Percentiles rank a stretch among this genome's conserved stretches.
phyloP scores from a whole-genome alignment of 2,329 filamentous ascomycete genomes.

The Pseudocercospora fijiensis region DNA sequence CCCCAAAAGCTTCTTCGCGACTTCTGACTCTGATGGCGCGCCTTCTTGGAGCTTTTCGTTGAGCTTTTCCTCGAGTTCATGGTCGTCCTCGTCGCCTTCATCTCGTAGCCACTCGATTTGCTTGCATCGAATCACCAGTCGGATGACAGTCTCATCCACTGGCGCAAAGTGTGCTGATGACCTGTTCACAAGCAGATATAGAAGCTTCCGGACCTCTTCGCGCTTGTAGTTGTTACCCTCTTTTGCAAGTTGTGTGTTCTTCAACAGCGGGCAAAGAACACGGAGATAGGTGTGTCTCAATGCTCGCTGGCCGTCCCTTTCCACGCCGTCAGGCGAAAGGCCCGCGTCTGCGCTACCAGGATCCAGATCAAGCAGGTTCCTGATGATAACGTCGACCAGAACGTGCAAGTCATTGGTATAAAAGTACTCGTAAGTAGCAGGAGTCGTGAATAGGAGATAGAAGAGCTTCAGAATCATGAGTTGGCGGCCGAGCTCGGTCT shows the following conservation, averaged over 20 bases:
- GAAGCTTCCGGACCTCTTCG: conserved; percentile 74
- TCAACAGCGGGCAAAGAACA: conserved; percentile 84
- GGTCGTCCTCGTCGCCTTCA: conserved; percentile 33
- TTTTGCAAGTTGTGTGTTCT: conserved; percentile 83
- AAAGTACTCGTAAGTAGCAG: conserved; percentile 92
- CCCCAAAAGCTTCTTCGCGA: conserved; percentile 60
- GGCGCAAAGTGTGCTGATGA: conserved; percentile 68
- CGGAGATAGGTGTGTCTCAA: conserved; percentile 92
- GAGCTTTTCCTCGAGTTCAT: conserved; percentile 29
- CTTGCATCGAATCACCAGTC: conserved; percentile 71
- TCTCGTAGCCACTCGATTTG: conserved; percentile 41
- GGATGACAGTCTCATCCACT: conserved; percentile 74
- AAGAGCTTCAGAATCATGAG: conserved; percentile 94
- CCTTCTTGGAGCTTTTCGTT: conserved; percentile 22
- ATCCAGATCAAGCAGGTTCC: conserved; percentile 92
- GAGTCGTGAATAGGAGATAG: conserved; percentile 91
- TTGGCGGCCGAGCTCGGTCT: conserved; percentile 88
- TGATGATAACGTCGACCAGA: conserved; percentile 90
- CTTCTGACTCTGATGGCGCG: conserved; percentile 32
- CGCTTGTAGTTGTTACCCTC: conserved; percentile 84
- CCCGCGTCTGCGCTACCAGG: conserved; percentile 60
- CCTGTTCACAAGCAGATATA: conserved; percentile 61
- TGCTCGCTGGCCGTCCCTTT: conserved; percentile 41
- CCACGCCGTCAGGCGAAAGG: conserved; percentile 21
- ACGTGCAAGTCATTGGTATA: conserved; percentile 97